Base-by-base conservation (phyloP, 2,329 filamentous ascomycete genomes). In the Fusarium domesticum region DNA sequence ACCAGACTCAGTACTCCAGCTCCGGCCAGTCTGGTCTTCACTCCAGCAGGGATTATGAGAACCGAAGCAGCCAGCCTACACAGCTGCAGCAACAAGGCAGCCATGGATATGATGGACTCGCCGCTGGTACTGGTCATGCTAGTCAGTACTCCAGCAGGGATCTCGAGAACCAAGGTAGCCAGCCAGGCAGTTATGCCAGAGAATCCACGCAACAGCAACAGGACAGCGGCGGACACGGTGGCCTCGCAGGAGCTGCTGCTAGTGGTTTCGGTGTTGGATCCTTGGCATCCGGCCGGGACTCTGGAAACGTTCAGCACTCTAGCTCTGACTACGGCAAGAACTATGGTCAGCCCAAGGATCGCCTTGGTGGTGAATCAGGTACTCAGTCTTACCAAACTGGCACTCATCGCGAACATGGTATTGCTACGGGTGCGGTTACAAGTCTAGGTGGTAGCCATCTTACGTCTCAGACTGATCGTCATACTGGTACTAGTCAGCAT, bases 221-320 rank as follows among this genome's bases (percentile, higher is more conserved):
- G n/a, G n/a, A n/a, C n/a, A n/a, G n/a, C n/a, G n/a, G n/a, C n/a
- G n/a, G n/a, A n/a, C n/a, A n/a, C n/a, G n/a, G n/a, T n/a, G n/a
- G n/a, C n/a, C n/a, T n/a, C n/a, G n/a, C 42, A 1, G 49, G 43
- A 6, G 19, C 49, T 11, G 52, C 43, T 7, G 44, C 47, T 0
- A n/a, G n/a, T n/a, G 53, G 52, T 5, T 18, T 56, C 2, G 47
- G 53, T 0, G 52, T 40, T 4, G 52, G 43, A 2, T 43, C 43
- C 2, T 31, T 54, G 2, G 47, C 43, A 1, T 54, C 43, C 4
- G 25, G 23, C 14, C 23, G 10, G 23, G 23, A 12, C 4, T 28
- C 23, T 28, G 23, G 7, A 28, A 28, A 12, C n/a, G n/a, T n/a
- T n/a, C 23, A 28, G 23, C 4, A 28, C 23, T n/a, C n/a, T n/a